Percentiles rank a stretch among this genome's conserved stretches.
Conservation (phyloP, 257 asterid species). For the Ilex aquifolium region DNA sequence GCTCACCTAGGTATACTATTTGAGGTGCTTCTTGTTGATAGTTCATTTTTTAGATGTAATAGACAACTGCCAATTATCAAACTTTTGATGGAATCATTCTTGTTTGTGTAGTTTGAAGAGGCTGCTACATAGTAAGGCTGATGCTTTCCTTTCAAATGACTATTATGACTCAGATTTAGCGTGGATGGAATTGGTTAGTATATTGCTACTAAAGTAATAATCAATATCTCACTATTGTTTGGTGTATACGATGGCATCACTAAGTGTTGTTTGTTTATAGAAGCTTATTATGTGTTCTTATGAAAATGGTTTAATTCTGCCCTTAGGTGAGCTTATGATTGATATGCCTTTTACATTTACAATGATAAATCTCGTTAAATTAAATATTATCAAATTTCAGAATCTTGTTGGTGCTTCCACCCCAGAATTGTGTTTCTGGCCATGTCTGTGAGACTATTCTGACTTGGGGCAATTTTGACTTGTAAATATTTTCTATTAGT, state of each 20-base stretch:
- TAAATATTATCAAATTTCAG: too few species aligned
- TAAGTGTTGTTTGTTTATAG: too few species aligned
- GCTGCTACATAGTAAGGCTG: constrained; percentile 85
- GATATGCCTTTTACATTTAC: too few species aligned
- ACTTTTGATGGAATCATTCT: constrained; percentile 5
- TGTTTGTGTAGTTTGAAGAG: constrained; percentile 72
- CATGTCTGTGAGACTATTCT: too few species aligned
- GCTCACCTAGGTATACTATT: constrained; percentile 51
- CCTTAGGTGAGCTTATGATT: too few species aligned
- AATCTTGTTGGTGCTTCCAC: too few species aligned
- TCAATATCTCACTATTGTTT: neutral
- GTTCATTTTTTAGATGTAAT: neutral
- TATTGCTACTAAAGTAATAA: neutral
- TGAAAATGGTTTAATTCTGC: too few species aligned
- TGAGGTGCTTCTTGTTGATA: constrained; percentile 6
- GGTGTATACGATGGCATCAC: neutral
- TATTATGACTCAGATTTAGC: constrained; percentile 94
- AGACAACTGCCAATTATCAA: neutral
- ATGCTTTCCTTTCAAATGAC: constrained; percentile 84
- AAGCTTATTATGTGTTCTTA: too few species aligned
- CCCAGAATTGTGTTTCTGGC: too few species aligned
- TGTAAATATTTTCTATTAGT: too few species aligned
- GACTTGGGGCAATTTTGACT: too few species aligned
- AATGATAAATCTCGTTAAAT: too few species aligned
- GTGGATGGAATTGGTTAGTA: constrained; percentile 97